Evolutionary conservation across 768 basidiomycete species (phyloP), one percentile per base, ranked within the genome.

Genomic region (Dendrothele bispora): DNA sequence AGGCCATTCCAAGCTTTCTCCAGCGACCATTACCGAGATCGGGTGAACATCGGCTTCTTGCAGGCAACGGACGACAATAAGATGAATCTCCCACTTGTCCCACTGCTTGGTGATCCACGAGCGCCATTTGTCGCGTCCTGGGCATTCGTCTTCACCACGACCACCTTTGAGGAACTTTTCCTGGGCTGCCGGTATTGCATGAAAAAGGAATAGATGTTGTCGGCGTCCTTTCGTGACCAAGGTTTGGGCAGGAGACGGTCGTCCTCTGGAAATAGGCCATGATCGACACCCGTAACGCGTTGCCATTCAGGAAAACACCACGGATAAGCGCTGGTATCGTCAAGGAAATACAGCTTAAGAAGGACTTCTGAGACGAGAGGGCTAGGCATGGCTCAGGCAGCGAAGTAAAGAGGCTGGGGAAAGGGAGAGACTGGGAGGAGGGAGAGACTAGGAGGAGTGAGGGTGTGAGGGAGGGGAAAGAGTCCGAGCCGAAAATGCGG

Each of bases 241-340:
- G 55, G 54, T 4, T 20, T 32, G 18, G 57, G 59, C 3, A 60
- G 54, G 7, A 26, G 21, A 6, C 36, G 20, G 21, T 57, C 53
- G 18, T 59, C 55, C 8, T 20, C 22, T 6, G 55, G 53, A 36
- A 63, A 63, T 15, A 63, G 49, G 15, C 60, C 56, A 28, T 58
- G 50, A 1, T 15, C 14, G 15, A 63, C 39, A 4, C 56, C 53
- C 10, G 61, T 61, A 3, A 50, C 36, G 3, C 58, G 49, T 25
- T 55, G 44, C 61, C 61, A 62, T 6, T 4, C 7, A 2, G 39
- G 25, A 38, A 36, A 59, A 1, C 18, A 11, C 58, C 56, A 63
- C 1, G 54, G 56, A 22, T 10, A 10, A 10, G 10, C 30, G 10
- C 10, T 10, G 10, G 51, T 52, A 0, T 50, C 53, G 5, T 38